Base-by-base conservation (phyloP, 805 yeast genomes). In the Debaryomyces prosopidis region DNA sequence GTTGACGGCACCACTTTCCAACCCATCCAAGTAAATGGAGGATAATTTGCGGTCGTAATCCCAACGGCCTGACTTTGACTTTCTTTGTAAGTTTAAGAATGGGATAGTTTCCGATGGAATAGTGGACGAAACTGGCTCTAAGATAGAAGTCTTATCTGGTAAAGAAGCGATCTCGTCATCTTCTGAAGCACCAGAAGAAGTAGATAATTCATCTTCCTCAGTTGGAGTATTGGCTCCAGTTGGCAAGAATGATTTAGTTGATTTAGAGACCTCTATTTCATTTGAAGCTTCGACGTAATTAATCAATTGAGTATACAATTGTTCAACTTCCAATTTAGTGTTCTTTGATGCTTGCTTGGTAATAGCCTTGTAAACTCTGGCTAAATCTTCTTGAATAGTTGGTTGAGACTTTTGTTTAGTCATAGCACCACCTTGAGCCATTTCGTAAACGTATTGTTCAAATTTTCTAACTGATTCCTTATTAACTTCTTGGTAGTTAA, bases 381-480 rank as follows among this genome's bases (percentile, higher is more conserved):
- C 80, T 64, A 89, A 78, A 68, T 90, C 96, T 64, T 89, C 92
- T 65, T 87, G 84, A 60, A 89, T 84, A 30, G 92, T 77, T 57
- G 92, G 89, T 61, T 87, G 85, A 17, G 55, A 44, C 38, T 71
- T 66, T 48, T 72, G 74, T 57, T 77, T 82, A 48, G 97, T 88
- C 62, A 89, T 71, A 54, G 82, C 83, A 58, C 96, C 91, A 71
- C 99, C 99, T 62, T 81, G 84, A 43, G 98, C 96, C 97, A 94
- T 91, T 69, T 89, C 96, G 63, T 83, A 80, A 54, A 94, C 97
- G 66, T 94, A 94, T 66, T 91, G 92, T 73, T 94, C 97, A 52
- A 94, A 80, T 68, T 94, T 94, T 71, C 97, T 85, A 52, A 91
- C 95, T 50, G 92, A 81, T 40, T 91, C 88, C 71, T 96, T 87